Conservation (phyloP, 768 basidiomycete species). For the Phlebiopsis gigantea region DNA sequence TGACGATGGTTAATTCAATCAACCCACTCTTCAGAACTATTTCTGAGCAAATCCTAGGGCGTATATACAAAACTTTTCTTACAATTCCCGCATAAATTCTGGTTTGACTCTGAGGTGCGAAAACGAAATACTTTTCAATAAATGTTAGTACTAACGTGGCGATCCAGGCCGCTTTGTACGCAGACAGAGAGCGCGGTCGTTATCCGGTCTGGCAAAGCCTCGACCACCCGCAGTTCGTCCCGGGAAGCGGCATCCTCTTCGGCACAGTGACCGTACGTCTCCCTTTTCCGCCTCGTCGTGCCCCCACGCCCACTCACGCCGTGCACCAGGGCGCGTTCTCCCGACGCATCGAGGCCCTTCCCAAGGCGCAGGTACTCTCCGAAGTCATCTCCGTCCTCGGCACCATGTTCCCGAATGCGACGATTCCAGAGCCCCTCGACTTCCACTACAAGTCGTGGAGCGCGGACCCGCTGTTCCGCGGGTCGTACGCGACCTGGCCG, state of each 20-base stretch:
- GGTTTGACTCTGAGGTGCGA: slow-evolving; percentile 40
- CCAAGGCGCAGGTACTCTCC: slow-evolving; percentile 38
- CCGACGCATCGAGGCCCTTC: slow-evolving; percentile 49
- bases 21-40: not conserved
- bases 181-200: slow-evolving; percentile 46
- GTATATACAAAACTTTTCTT: slow-evolving; percentile 69
- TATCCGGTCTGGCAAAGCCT: slow-evolving; percentile 62
- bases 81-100: slow-evolving; percentile 57
- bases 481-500: slow-evolving; percentile 43
- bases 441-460: slow-evolving; percentile 56
- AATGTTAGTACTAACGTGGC: not conserved
- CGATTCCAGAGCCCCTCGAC: slow-evolving; percentile 49
- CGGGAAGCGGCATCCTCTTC: slow-evolving; percentile 48
- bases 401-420: slow-evolving; percentile 51
- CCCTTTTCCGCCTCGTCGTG: not conserved
- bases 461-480: slow-evolving; percentile 45
- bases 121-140: not conserved
- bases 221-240: slow-evolving; percentile 47
- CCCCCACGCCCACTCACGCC: not conserved
- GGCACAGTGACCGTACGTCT: slow-evolving; percentile 37
- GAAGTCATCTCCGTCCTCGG: slow-evolving; percentile 44
- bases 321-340: slow-evolving; percentile 53
- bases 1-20: slow-evolving; percentile 43
- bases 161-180: slow-evolving; percentile 48
- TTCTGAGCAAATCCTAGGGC: slow-evolving; percentile 23